phyloP scores from a whole-genome alignment of 129 eudicot species.

The Kitagawia praeruptora region DNA sequence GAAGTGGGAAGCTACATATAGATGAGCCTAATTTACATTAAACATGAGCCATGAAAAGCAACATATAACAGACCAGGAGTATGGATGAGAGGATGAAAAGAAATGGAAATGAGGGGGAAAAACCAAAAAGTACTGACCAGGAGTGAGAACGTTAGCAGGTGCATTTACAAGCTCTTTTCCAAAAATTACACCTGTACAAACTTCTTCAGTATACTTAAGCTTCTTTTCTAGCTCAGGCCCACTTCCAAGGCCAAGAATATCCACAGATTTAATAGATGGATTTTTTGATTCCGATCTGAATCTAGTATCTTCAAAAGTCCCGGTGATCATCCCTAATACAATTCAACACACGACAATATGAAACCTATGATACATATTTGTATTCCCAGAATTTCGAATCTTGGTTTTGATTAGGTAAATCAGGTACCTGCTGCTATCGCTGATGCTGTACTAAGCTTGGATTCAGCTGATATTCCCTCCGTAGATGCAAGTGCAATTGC shows the following conservation, averaged over 20 bases:
- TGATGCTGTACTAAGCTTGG: slow-evolving; percentile 55
- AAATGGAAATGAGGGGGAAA: background rate
- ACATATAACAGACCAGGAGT: background rate
- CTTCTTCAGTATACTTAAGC: slow-evolving; percentile 60
- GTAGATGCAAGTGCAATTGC: slow-evolving; percentile 78
- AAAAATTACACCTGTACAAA: slow-evolving; percentile 70
- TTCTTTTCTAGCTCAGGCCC: slow-evolving; percentile 85
- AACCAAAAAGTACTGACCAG: slow-evolving; percentile 47
- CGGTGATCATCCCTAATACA: slow-evolving; percentile 58
- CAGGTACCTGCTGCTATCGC: slow-evolving; percentile 68
- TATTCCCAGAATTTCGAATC: background rate
- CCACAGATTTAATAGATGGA: slow-evolving; percentile 61
- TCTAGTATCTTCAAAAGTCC: slow-evolving; percentile 74
- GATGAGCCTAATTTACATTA: background rate
- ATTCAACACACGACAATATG: background rate
- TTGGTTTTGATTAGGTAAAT: background rate
- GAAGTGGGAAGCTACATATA: background rate
- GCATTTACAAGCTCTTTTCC: slow-evolving; percentile 96
- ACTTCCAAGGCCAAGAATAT: slow-evolving; percentile 79
- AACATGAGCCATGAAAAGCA: background rate
- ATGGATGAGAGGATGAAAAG: background rate
- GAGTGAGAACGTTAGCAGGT: slow-evolving; percentile 94
- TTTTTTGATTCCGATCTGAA: slow-evolving; percentile 88
- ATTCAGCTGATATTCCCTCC: slow-evolving; percentile 52
- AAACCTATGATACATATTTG: background rate